Percentiles rank a stretch among this genome's conserved stretches.
Conservation (phyloP, 2,329 filamentous ascomycete genomes). For the Colletotrichum chlorophyti region DNA sequence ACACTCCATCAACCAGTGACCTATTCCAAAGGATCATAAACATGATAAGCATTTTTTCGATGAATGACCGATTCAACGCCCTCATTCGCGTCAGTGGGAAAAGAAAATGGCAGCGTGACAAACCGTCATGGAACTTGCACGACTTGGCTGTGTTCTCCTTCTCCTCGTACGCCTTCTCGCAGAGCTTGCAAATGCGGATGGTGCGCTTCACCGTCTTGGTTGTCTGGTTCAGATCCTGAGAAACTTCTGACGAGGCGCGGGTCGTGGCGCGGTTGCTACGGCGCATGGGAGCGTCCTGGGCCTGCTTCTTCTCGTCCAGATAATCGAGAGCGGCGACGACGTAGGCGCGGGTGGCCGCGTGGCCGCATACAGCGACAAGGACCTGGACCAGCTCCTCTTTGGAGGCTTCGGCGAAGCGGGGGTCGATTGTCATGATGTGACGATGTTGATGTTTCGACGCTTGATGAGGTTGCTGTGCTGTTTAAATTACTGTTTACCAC, state of each 20-base stretch:
- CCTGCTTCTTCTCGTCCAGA: constrained; percentile 2
- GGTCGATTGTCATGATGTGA: not conserved
- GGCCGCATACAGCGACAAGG: not conserved
- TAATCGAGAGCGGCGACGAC: constrained; percentile 6
- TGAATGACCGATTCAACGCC: too few species aligned
- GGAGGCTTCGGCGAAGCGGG: not conserved
- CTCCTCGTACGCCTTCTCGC: constrained; percentile 3
- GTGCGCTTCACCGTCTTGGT: not conserved
- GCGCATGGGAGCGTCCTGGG: not conserved
- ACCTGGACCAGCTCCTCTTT: constrained; percentile 14
- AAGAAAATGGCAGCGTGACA: not conserved
- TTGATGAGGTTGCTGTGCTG: not conserved
- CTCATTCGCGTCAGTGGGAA: not conserved
- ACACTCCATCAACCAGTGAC: constrained; percentile 17
- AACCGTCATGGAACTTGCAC: constrained; percentile 5
- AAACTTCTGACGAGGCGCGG: constrained; percentile 6
- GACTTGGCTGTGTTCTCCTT: constrained; percentile 5
- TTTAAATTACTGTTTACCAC: too few species aligned
- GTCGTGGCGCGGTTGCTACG: not conserved
- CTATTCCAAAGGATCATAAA: not conserved
- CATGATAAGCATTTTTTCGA: not conserved
- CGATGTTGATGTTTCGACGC: not conserved
- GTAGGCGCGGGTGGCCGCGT: constrained; percentile 4
- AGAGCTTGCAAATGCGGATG: constrained; percentile 11
- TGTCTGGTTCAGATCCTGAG: constrained; percentile 1